phyloP scores from a whole-genome alignment of 805 yeast genomes.

The Candida nemodendra region DNA sequence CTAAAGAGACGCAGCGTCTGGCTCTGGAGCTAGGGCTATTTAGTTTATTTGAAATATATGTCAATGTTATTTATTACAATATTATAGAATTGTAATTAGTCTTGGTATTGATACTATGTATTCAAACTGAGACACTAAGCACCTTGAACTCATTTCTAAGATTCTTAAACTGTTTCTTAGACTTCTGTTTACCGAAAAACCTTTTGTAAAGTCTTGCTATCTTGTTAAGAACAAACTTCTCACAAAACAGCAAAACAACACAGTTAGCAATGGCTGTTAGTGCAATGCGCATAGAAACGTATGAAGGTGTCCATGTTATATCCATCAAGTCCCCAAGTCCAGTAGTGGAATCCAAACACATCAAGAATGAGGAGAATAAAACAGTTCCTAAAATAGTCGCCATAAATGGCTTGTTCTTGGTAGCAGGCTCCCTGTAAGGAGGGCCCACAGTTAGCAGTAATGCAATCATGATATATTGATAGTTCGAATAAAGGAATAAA shows the following conservation, averaged over 20 bases:
- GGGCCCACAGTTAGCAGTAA: slow-evolving; percentile 86
- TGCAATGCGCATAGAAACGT: slow-evolving; percentile 53
- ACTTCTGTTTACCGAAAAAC: slow-evolving; percentile 28
- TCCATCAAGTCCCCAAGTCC: slow-evolving; percentile 71
- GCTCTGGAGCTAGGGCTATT: too few species aligned
- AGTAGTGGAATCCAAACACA: slow-evolving; percentile 52
- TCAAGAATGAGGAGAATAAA: slow-evolving; percentile 49
- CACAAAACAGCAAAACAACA: slow-evolving; percentile 43
- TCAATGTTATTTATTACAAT: background rate
- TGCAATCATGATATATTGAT: slow-evolving; percentile 86
- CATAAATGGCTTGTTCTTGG: slow-evolving; percentile 69
- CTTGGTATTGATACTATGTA: too few species aligned
- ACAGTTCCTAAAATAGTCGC: slow-evolving; percentile 53
- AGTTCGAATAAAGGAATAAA: slow-evolving; percentile 74
- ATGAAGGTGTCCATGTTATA: slow-evolving; percentile 55
- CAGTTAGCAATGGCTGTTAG: slow-evolving; percentile 49
- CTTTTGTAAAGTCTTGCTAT: slow-evolving; percentile 42
- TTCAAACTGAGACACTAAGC: slow-evolving; percentile 5
- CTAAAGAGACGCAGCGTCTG: too few species aligned
- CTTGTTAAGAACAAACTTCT: slow-evolving; percentile 40
- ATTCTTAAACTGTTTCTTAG: slow-evolving; percentile 39
- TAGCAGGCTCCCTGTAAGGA: slow-evolving; percentile 82
- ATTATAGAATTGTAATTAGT: too few species aligned
- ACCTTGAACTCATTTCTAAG: slow-evolving; percentile 29
- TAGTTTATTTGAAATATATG: background rate